A percentile compares a stretch with the other conserved stretches of the same genome.
phyloP scores from a whole-genome alignment of 1,139 yeast genomes.

The Kluyveromyces sp. region DNA sequence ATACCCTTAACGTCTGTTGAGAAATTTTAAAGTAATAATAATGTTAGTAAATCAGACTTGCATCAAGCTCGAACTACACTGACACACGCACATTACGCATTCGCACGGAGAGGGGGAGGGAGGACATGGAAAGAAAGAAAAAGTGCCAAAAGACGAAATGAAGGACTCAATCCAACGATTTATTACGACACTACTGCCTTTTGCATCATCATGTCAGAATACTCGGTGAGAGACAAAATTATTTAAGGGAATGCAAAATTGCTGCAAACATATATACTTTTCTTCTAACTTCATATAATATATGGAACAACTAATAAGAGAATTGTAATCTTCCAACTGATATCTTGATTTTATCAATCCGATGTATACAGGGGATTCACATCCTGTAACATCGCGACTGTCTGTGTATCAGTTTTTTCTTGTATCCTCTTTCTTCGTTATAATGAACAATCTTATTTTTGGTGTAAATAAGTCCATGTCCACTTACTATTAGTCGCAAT shows the following conservation, averaged over 20 bases:
- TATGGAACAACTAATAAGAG: conserved; percentile 5
- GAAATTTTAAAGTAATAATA: not conserved
- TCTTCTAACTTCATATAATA: conserved; percentile 5
- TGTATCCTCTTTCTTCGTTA: not conserved
- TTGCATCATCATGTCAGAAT: conserved; percentile 1
- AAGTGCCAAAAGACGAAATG: not conserved
- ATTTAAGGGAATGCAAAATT: not conserved
- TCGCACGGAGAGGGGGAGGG: no score
- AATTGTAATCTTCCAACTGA: not conserved
- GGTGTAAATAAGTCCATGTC: not conserved
- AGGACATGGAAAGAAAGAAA: not conserved
- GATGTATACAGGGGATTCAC: not conserved
- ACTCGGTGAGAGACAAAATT: conserved; percentile 2
- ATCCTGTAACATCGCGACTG: not conserved
- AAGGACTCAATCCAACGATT: not conserved
- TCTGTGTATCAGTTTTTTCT: not conserved
- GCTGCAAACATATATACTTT: conserved; percentile 3
- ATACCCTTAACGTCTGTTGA: conserved; percentile 90
- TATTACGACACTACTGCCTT: not conserved
- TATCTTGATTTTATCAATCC: not conserved
- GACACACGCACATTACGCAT: not conserved
- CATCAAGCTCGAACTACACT: not conserved
- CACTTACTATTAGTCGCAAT: conserved; percentile 1
- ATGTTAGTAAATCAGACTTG: conserved; percentile 12
- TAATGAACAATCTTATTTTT: not conserved